Evolutionary conservation across 140 eudicot species (phyloP), one percentile per base, ranked within the genome.

Genomic region (Bidens hawaiensis): DNA sequence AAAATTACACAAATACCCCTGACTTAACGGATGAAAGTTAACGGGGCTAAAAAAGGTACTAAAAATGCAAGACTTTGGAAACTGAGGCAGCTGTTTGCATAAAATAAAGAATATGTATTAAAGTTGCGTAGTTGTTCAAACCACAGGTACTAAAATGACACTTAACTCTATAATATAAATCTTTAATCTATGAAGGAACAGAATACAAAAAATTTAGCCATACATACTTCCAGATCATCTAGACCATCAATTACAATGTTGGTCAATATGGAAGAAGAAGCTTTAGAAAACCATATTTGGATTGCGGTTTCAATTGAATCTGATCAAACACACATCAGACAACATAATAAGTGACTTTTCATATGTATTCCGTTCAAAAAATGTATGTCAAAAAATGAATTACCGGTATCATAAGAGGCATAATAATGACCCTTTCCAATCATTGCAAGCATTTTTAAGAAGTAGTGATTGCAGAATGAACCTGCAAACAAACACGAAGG

Each of bases 391-490:
- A 48, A 38, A 50, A 24, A 11, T 1, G 18, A 33, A 16, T 52
- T 64, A 93, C 96, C 96, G 21, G 81, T 69, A 54, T 93, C 96
- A 42, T 64, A 67, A 48, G 96, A 89, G 73, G 90, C 96, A 27
- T 79, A 82, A 68, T 85, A 68, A 43, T 70, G 79, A 13, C 97
- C 97, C 64, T 60, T 68, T 60, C 97, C 70, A 31, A 84, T 76
- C 62, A 65, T 74, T 75, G 97, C 88, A 57, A 90, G 91, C 91
- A 73, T 79, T 82, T 73, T 78, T 52, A 90, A 76, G 65, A 90
- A 90, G 64, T 90, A 84, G 77, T 87, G 96, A 38, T 90, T 90
- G 54, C 97, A 90, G 70, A 72, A 90, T 70, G 80, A 60, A 55
- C 97, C 97, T 90, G 75, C 68, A 82, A 60, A 4, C 7, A 24